These are phyloP conservation scores for Aspergillus tubingensis DNA, from an alignment of 2,329 filamentous ascomycete genomes.

Conservation along the genomic window DNA sequence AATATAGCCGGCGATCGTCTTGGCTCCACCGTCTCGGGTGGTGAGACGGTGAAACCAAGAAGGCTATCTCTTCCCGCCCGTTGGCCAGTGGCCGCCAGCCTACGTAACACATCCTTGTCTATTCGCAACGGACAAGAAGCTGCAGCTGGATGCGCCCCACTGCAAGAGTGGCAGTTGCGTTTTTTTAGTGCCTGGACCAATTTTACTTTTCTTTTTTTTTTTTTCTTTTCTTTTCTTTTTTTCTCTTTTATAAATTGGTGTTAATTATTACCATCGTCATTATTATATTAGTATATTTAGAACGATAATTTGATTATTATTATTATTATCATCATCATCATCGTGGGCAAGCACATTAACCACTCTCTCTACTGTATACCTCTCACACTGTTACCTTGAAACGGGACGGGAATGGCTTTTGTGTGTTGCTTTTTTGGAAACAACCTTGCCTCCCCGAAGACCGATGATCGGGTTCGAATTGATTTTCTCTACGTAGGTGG, in stretches of 20 bases:
- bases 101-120: constrained; percentile 24
- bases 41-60: constrained; percentile 22
- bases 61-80: constrained; percentile 8
- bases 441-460: too few relatives aligned
- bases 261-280: not conserved
- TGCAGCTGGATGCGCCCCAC: constrained; percentile 14
- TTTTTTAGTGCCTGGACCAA: constrained; percentile 1
- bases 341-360: too few relatives aligned
- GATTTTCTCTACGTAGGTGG: too few relatives aligned
- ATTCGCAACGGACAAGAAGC: constrained; percentile 18
- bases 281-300: too few relatives aligned
- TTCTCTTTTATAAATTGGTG: not conserved
- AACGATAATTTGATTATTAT: too few relatives aligned
- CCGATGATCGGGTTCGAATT: too few relatives aligned
- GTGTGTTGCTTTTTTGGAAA: too few relatives aligned
- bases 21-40: constrained; percentile 15
- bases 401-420: too few relatives aligned
- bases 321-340: too few relatives aligned
- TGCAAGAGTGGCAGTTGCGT: not conserved
- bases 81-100: constrained; percentile 16
- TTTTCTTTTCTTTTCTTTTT: not conserved
- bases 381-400: too few relatives aligned
- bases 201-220: not conserved
- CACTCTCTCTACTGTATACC: too few relatives aligned
- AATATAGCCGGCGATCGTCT: constrained; percentile 23